Percentiles rank a stretch among this genome's conserved stretches.
phyloP scores from a whole-genome alignment of 257 asterid genomes.

The Gardenia jasminoides region DNA sequence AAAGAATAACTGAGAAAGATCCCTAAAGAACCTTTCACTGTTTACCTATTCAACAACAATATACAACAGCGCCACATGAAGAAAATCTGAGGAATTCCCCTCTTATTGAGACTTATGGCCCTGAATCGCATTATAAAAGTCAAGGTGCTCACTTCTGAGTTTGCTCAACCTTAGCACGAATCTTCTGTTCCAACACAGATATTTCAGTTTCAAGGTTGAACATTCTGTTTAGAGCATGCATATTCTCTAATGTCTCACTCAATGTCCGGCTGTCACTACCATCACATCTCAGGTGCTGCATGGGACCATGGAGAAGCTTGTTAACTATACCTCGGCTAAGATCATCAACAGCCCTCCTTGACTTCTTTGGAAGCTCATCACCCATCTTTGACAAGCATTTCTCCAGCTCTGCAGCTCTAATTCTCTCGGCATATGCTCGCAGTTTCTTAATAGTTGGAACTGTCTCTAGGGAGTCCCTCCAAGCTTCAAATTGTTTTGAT shows the following conservation, averaged over 20 bases:
- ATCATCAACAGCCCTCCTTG: slow-evolving; percentile 79
- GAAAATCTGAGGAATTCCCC: slow-evolving; percentile 31
- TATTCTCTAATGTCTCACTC: slow-evolving; percentile 93
- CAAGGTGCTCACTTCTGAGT: slow-evolving; percentile 46
- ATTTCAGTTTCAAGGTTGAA: slow-evolving; percentile 80
- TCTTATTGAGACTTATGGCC: slow-evolving; percentile 43
- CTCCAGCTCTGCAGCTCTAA: slow-evolving; percentile 78
- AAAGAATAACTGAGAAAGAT: slow-evolving; percentile 34
- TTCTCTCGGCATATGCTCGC: slow-evolving; percentile 86
- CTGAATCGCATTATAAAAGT: slow-evolving; percentile 6
- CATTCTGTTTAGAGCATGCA: slow-evolving; percentile 94
- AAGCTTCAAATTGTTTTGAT: slow-evolving; percentile 82
- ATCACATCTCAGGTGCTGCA: slow-evolving; percentile 97
- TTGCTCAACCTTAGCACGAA: slow-evolving; percentile 87
- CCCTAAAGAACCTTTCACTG: slow-evolving; percentile 25
- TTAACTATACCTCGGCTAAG: slow-evolving; percentile 87
- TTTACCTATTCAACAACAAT: slow-evolving; percentile 30
- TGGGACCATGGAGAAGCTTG: slow-evolving; percentile 94
- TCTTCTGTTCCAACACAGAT: slow-evolving; percentile 83
- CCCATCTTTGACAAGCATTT: slow-evolving; percentile 95
- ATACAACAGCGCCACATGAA: slow-evolving; percentile 27
- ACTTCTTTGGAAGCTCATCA: slow-evolving; percentile 76
- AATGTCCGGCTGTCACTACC: slow-evolving; percentile 89
- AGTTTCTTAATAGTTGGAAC: slow-evolving; percentile 94
- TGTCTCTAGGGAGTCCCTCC: slow-evolving; percentile 90